Base-by-base conservation (phyloP, 2,329 filamentous ascomycete species). In the Aspergillus melleus region DNA sequence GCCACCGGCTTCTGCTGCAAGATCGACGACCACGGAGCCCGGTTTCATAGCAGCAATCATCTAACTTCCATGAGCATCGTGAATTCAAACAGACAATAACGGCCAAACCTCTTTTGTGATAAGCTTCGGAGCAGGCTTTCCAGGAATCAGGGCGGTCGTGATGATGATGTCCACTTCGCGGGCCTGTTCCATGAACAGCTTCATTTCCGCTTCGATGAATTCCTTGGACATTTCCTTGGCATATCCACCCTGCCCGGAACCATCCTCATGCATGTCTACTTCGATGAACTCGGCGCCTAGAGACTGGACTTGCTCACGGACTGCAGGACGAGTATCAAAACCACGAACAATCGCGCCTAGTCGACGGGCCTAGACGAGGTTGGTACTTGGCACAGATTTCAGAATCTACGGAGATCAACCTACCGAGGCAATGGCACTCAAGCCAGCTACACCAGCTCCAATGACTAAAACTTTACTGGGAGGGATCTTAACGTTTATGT, bases 201-300 rank as follows among this genome's bases (percentile, higher is more conserved):
- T 93, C 91, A 96, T 96, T 74, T 96, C 91, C 6, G 92, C 92
- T 61, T 92, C 91, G 73, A 95, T 92, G 70, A 96, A 96, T 66
- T 94, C 92, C 70, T 94, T 92, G 57, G 91, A 95, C 92, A 96
- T 96, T 71, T 93, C 91, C 71, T 96, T 96, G 55, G 91, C 91
- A 70, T 96, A 96, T 16, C 92, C 92, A 29, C 92, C 92, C 9
- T 90, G 87, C 2, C 91, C 92, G 12, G 89, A 87, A 2, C 92
- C 92, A 61, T 95, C 91, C 76, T 96, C 92, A 66, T 94, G 75
- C 22, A 96, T 82, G 14, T 91, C 89, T 22, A 96, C 92, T 75
- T 96, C 91, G 66, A 96, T 86, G 69, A 96, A 96, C 70, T 96
- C 92, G 19, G 92, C 92, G 26, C 92, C 92, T 0, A 96, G 84